Evolutionary conservation across 768 basidiomycete species (phyloP), one percentile per base, ranked within the genome.

Genomic region (Amanita pseudoporphyria): DNA sequence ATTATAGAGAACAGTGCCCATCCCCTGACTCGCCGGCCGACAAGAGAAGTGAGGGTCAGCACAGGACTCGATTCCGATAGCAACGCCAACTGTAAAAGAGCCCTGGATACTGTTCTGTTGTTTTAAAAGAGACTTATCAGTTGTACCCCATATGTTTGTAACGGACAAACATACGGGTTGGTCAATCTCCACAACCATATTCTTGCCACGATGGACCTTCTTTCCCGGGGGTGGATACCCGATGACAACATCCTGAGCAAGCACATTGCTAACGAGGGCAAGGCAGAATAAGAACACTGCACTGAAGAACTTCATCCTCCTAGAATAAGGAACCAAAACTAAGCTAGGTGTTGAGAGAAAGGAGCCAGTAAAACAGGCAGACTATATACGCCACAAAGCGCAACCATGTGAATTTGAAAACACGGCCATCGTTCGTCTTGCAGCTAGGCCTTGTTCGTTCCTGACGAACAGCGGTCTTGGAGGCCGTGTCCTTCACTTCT

Each of bases 1-100:
- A 35, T 67, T 70, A 58, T 73, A 77, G 38, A 78, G 61, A 21
- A 78, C 65, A 6, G 50, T 56, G 12, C 74, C 74, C 56, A 77
- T 52, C 14, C 59, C 47, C 7, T 62, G 60, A 2, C 52, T 42
- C 6, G 60, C 60, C 4, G 60, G 30, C 12, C 46, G 37, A 52
- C 67, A 62, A 41, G 56, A 48, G 33, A 43, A 52, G 14, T 56
- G 41, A 2, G 53, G 50, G 44, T 65, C 28, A 68, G 66, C 44
- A 64, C 62, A 33, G 77, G 36, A 14, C 65, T 9, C 72, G 46
- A 78, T 68, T 18, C 69, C 70, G 47, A 78, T 58, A 9, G 68
- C 73, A 2, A 78, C 68, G 52, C 77, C 74, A 2, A 48, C 35
- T 10, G 22, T 40, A 12, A 6, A 30, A 6, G 47, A 48, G 16